phyloP scores from a whole-genome alignment of 805 yeast species.

The Kodamaea fukazawae region DNA sequence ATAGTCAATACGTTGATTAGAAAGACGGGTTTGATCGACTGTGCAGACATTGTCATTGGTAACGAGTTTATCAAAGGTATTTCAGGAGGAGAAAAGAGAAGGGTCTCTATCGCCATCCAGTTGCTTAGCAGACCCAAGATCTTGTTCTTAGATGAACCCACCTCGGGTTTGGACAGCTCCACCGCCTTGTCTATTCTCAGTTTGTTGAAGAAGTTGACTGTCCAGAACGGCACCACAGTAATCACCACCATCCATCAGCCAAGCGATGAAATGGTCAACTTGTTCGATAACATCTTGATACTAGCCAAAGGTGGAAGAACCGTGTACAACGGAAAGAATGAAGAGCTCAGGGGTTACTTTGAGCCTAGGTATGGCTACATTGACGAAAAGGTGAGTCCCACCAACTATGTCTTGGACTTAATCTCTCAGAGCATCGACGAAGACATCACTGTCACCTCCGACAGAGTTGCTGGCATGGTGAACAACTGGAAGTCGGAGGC shows the following conservation, averaged over 20 bases:
- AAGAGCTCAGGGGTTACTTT: slow-evolving; percentile 48
- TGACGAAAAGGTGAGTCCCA: slow-evolving; percentile 63
- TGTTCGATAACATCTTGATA: slow-evolving; percentile 69
- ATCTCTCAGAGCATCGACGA: slow-evolving; percentile 47
- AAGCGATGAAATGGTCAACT: slow-evolving; percentile 57
- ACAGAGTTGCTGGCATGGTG: slow-evolving; percentile 25
- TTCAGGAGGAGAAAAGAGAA: slow-evolving; percentile 63
- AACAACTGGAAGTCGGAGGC: slow-evolving; percentile 23
- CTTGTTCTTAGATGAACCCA: slow-evolving; percentile 80
- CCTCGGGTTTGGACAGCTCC: slow-evolving; percentile 82
- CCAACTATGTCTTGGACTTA: slow-evolving; percentile 71
- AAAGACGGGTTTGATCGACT: slow-evolving; percentile 67
- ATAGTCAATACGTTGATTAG: slow-evolving; percentile 57
- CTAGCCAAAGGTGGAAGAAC: slow-evolving; percentile 72
- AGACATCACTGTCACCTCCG: slow-evolving; percentile 16
- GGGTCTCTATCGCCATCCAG: slow-evolving; percentile 81
- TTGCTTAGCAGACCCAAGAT: slow-evolving; percentile 69
- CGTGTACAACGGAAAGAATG: slow-evolving; percentile 61
- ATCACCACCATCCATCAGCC: slow-evolving; percentile 83
- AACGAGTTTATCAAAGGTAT: slow-evolving; percentile 38
- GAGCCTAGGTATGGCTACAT: slow-evolving; percentile 48
- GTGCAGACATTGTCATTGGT: slow-evolving; percentile 65
- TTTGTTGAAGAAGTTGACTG: slow-evolving; percentile 56
- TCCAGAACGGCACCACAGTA: slow-evolving; percentile 61
- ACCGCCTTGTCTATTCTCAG: slow-evolving; percentile 68